Conservation (phyloP, 352 stramenopile species). For the Poterioochromonas sp. region DNA sequence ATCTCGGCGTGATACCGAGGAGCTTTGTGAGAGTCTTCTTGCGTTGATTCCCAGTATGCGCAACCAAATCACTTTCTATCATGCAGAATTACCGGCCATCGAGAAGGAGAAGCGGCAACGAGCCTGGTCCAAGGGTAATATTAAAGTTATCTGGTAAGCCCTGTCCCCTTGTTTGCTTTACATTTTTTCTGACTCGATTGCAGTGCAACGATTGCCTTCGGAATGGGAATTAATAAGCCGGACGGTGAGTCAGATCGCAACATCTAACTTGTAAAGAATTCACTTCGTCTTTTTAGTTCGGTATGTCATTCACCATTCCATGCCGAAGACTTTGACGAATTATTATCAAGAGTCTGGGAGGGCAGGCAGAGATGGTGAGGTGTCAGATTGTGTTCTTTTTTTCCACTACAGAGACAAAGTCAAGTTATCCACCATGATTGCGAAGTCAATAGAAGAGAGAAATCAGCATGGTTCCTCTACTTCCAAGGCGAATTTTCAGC, state of each 20-base stretch:
- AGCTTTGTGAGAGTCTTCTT: constrained; percentile 52
- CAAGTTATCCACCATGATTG: constrained; percentile 54
- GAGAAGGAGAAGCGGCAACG: constrained; percentile 57
- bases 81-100: constrained; percentile 71
- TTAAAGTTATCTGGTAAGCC: constrained; percentile 67
- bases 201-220: constrained; percentile 90
- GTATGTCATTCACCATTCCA: constrained; percentile 94
- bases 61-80: constrained; percentile 61
- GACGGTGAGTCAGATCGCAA: constrained; percentile 59
- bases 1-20: constrained; percentile 67
- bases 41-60: constrained; percentile 30
- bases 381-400: constrained; percentile 66
- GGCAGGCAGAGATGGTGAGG: constrained; percentile 81
- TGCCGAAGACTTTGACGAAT: constrained; percentile 95
- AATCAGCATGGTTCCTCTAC: constrained; percentile 44
- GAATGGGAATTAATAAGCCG: constrained; percentile 97
- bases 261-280: too few species aligned
- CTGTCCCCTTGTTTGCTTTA: neutral
- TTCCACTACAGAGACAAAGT: constrained; percentile 61
- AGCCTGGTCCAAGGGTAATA: constrained; percentile 62
- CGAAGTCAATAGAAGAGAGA: too few species aligned
- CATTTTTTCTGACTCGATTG: neutral
- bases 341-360: constrained; percentile 95
- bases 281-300: constrained; percentile 54
- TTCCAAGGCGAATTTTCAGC: constrained; percentile 45